Percentiles rank a stretch among this genome's conserved stretches.
Conservation (phyloP, 306 rosid species). For the Cucumis melo region DNA sequence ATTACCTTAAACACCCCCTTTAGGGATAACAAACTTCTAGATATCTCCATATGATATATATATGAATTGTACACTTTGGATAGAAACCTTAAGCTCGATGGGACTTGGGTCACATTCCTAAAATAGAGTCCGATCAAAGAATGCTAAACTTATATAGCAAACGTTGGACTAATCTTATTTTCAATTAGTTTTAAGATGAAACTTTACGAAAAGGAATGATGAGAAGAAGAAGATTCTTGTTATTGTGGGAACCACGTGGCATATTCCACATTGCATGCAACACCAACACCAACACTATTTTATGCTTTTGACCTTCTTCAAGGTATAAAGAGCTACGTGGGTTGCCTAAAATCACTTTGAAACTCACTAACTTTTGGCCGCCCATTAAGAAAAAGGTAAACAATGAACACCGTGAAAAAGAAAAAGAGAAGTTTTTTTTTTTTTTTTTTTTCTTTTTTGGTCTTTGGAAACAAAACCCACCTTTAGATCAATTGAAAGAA, state of each 20-base stretch:
- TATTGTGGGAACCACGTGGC: slow-evolving; percentile 6
- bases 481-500: not conserved
- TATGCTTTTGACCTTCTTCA: not conserved
- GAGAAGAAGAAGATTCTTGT: not conserved
- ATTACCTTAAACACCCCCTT: too few species aligned
- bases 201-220: not conserved
- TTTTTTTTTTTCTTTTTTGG: too few species aligned
- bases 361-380: slow-evolving; percentile 27
- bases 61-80: too few species aligned
- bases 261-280: slow-evolving; percentile 2
- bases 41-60: too few species aligned
- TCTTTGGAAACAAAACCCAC: too few species aligned
- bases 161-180: too few species aligned
- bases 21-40: too few species aligned
- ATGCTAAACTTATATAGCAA: too few species aligned
- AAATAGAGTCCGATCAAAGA: too few species aligned
- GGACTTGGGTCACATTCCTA: too few species aligned
- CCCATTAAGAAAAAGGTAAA: slow-evolving; percentile 10
- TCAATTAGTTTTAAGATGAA: not conserved
- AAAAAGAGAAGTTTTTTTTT: not conserved
- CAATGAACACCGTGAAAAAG: slow-evolving; percentile 4
- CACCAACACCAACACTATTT: not conserved
- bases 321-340: slow-evolving; percentile 17
- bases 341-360: slow-evolving; percentile 10
- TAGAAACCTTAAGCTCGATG: too few species aligned